A percentile compares a stretch with the other conserved stretches of the same genome.
These are phyloP conservation scores for Calonectria henricotiae DNA, from an alignment of 2,329 filamentous ascomycete species.

Conservation along the genomic window DNA sequence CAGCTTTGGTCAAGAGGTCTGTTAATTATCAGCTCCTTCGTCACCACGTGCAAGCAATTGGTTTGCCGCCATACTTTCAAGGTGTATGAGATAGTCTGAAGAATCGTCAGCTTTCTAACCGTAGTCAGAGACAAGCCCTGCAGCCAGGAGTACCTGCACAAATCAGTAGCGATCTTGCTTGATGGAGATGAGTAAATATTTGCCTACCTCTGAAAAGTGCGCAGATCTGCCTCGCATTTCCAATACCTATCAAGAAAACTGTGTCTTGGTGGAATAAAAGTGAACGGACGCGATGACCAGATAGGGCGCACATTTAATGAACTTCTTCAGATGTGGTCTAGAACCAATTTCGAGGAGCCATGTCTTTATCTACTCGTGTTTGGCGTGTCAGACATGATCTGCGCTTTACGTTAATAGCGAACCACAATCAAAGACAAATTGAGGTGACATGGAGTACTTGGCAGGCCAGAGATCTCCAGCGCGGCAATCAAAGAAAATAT, in stretches of 20 bases:
- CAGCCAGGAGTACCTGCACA: slow-evolving; percentile 41
- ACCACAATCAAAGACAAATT: slow-evolving; percentile 1
- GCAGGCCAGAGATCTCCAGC: not conserved
- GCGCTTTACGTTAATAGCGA: not conserved
- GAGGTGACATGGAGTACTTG: not conserved
- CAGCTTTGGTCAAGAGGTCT: slow-evolving; percentile 42
- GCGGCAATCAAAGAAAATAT: not conserved
- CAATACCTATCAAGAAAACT: not conserved
- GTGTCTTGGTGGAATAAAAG: too few relatives aligned
- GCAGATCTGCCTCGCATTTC: slow-evolving; percentile 20
- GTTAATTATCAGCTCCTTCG: slow-evolving; percentile 38
- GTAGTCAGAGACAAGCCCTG: slow-evolving; percentile 36
- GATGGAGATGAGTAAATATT: not conserved
- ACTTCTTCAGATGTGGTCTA: slow-evolving; percentile 2
- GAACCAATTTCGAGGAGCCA: not conserved
- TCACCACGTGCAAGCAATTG: not conserved
- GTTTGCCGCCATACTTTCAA: slow-evolving; percentile 40
- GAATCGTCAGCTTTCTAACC: slow-evolving; percentile 40
- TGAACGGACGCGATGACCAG: not conserved
- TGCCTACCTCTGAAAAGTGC: slow-evolving; percentile 27
- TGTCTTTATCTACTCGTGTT: slow-evolving; percentile 32
- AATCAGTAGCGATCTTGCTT: slow-evolving; percentile 29
- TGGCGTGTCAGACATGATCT: not conserved
- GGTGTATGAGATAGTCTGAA: slow-evolving; percentile 41
- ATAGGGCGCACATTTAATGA: slow-evolving; percentile 11